Percentiles rank a stretch among this genome's conserved stretches.
These are phyloP conservation scores for Rhododendron simsii DNA, from an alignment of 148 eudicot species.

Conservation along the genomic window DNA sequence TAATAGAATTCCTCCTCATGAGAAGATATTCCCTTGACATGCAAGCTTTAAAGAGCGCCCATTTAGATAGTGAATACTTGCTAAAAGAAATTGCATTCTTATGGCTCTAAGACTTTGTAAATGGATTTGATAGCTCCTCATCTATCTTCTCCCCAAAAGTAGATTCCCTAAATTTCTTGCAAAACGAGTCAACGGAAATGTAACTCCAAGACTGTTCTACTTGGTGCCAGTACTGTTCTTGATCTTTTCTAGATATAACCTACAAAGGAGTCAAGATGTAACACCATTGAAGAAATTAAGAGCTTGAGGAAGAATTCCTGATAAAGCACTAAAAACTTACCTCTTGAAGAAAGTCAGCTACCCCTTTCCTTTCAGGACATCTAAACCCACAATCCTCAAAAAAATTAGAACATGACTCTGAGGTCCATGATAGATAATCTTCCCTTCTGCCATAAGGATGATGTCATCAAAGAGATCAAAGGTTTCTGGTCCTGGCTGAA, in stretches of 20 bases:
- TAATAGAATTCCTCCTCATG: slow-evolving; percentile 64
- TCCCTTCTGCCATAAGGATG: slow-evolving; percentile 76
- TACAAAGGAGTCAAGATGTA: slow-evolving; percentile 7
- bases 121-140: slow-evolving; percentile 43
- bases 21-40: slow-evolving; percentile 69
- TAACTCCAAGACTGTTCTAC: slow-evolving; percentile 33
- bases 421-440: slow-evolving; percentile 75
- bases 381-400: slow-evolving; percentile 62
- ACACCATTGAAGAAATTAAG: background rate
- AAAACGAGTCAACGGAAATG: slow-evolving; percentile 42
- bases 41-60: slow-evolving; percentile 68
- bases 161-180: slow-evolving; percentile 46
- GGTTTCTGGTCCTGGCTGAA: slow-evolving; percentile 84
- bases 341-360: slow-evolving; percentile 86
- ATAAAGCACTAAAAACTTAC: slow-evolving; percentile 26
- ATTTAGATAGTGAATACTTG: slow-evolving; percentile 48
- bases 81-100: slow-evolving; percentile 39
- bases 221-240: slow-evolving; percentile 57
- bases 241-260: slow-evolving; percentile 84
- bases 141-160: slow-evolving; percentile 35
- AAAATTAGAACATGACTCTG: slow-evolving; percentile 35
- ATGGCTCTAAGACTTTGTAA: slow-evolving; percentile 37
- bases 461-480: slow-evolving; percentile 79
- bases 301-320: background rate
- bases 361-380: slow-evolving; percentile 81